A percentile compares a stretch with the other conserved stretches of the same genome.
phyloP scores from a whole-genome alignment of 306 rosid genomes.

The Malus fusca region DNA sequence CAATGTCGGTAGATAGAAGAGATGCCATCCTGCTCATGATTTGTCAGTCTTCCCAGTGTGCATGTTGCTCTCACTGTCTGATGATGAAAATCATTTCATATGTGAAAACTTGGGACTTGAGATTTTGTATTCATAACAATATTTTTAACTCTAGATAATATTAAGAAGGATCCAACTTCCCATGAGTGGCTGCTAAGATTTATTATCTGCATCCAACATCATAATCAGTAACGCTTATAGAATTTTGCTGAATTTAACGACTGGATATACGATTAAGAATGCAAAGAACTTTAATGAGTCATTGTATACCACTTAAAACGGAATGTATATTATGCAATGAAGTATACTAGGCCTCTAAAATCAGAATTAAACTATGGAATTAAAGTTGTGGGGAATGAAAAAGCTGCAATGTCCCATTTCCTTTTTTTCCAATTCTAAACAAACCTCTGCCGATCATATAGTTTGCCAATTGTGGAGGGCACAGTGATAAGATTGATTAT shows the following conservation, averaged over 20 bases:
- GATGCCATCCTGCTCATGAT: not conserved
- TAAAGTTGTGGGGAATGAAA: not conserved
- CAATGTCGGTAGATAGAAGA: not conserved
- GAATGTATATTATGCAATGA: too few species aligned
- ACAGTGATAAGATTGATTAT: not conserved
- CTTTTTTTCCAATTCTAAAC: not conserved
- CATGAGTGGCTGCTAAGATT: not conserved
- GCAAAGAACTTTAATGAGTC: too few species aligned
- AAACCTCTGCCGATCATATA: not conserved
- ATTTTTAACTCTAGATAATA: not conserved
- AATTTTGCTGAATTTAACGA: not conserved
- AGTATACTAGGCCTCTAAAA: not conserved
- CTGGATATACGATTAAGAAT: too few species aligned
- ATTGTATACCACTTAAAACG: too few species aligned
- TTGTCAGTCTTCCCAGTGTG: not conserved
- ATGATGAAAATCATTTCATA: not conserved
- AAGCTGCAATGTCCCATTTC: not conserved
- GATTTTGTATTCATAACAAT: not conserved
- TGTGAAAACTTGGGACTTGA: conserved; percentile 12
- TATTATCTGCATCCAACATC: not conserved
- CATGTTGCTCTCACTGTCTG: not conserved
- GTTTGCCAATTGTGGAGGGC: not conserved
- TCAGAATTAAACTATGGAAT: not conserved
- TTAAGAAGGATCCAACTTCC: not conserved
- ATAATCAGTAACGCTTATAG: too few species aligned